phyloP scores from a whole-genome alignment of 2,329 filamentous ascomycete genomes.

The Penicillium sp. region DNA sequence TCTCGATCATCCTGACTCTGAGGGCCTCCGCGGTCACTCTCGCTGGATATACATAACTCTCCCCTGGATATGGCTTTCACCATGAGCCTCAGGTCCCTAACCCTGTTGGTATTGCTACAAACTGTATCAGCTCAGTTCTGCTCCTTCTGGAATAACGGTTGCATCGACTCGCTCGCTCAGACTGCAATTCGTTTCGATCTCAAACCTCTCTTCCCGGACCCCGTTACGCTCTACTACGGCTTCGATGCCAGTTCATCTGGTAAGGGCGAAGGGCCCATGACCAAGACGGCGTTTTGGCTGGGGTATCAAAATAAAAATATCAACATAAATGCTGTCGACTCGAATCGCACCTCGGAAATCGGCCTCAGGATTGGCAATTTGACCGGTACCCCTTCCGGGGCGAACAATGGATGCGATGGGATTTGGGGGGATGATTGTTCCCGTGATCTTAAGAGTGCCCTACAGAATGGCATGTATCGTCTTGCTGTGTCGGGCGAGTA shows the following conservation, averaged over 20 bases:
- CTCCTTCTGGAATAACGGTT: slow-evolving; percentile 35
- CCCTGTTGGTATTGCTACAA: slow-evolving; percentile 23
- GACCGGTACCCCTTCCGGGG: slow-evolving; percentile 34
- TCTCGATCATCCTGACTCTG: slow-evolving; percentile 18
- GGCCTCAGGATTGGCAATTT: slow-evolving; percentile 38
- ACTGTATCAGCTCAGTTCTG: slow-evolving; percentile 32
- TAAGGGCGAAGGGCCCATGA: slow-evolving; percentile 34
- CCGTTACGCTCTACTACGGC: slow-evolving; percentile 35
- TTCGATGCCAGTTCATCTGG: slow-evolving; percentile 35
- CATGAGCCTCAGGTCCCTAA: background rate
- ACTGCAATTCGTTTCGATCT: slow-evolving; percentile 35
- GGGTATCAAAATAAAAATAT: slow-evolving; percentile 31
- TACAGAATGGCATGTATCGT: slow-evolving; percentile 29
- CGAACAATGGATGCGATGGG: slow-evolving; percentile 39
- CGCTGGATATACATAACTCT: slow-evolving; percentile 1
- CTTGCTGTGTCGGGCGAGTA: slow-evolving; percentile 27
- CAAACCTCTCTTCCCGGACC: slow-evolving; percentile 33
- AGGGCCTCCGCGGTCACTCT: slow-evolving; percentile 27
- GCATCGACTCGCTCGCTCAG: slow-evolving; percentile 40
- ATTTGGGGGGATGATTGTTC: slow-evolving; percentile 38
- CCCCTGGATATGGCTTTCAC: slow-evolving; percentile 20
- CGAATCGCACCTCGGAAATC: slow-evolving; percentile 38
- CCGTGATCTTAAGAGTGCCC: slow-evolving; percentile 27
- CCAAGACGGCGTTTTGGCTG: slow-evolving; percentile 39
- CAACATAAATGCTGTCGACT: slow-evolving; percentile 26